These are phyloP conservation scores for Bertia moriformis DNA, from an alignment of 2,329 filamentous ascomycete genomes.

Conservation along the genomic window DNA sequence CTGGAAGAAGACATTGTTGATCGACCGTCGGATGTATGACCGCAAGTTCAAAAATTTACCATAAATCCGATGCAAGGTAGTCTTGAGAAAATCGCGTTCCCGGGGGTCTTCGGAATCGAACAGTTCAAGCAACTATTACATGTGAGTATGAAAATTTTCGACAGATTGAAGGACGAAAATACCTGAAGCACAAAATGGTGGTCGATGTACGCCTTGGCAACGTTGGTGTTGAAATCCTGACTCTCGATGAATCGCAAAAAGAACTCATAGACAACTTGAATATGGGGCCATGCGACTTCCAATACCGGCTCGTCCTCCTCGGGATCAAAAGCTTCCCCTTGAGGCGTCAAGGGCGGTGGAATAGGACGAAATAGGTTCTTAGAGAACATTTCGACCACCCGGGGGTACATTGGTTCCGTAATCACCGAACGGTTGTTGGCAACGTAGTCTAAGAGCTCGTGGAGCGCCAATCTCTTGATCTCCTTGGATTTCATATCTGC, in stretches of 20 bases:
- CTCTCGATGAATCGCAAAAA: constrained; percentile 98
- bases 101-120: constrained; percentile 97
- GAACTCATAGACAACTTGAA: constrained; percentile 98
- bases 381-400: constrained; percentile 96
- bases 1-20: constrained; percentile 99
- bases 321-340: constrained; percentile 94
- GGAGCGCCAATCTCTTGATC: constrained; percentile 89
- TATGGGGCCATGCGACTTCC: constrained; percentile 97
- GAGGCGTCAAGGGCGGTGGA: constrained; percentile 89
- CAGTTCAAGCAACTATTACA: constrained; percentile 69
- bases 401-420: constrained; percentile 96
- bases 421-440: constrained; percentile 98
- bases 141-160: not conserved
- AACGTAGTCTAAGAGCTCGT: constrained; percentile 93
- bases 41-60: constrained; percentile 96
- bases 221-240: constrained; percentile 99
- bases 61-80: constrained; percentile 92
- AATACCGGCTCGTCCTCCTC: constrained; percentile 97
- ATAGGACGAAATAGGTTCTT: constrained; percentile 98
- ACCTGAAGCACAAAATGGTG: constrained; percentile 73
- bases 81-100: constrained; percentile 95
- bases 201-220: constrained; percentile 96
- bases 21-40: constrained; percentile 92
- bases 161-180: not conserved
- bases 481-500: constrained; percentile 99